Evolutionary conservation across 2,329 filamentous ascomycete genomes (phyloP).

Genomic region (Fusarium sp.): DNA sequence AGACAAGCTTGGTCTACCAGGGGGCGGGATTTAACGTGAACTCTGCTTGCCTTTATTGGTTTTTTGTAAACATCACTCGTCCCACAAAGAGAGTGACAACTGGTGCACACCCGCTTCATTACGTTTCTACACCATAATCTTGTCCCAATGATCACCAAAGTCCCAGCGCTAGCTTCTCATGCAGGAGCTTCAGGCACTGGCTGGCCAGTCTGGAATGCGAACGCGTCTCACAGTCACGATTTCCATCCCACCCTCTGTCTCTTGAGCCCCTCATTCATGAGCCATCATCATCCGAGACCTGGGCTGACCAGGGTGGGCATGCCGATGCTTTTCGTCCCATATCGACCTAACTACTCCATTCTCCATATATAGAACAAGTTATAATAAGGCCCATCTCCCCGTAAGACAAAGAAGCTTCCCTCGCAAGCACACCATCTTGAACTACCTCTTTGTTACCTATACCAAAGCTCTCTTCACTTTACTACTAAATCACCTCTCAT

Average conservation of each 20-base stretch:
- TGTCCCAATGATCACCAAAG: slow-evolving; percentile 40
- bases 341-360: slow-evolving; percentile 8
- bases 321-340: slow-evolving; percentile 26
- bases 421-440: slow-evolving; percentile 26
- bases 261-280: slow-evolving; percentile 33
- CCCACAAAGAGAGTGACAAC: slow-evolving; percentile 38
- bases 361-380: slow-evolving; percentile 34
- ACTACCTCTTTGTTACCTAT: slow-evolving; percentile 28
- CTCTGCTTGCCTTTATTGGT: slow-evolving; percentile 32
- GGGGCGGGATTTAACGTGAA: slow-evolving; percentile 29
- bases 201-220: slow-evolving; percentile 46
- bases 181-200: slow-evolving; percentile 38
- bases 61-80: slow-evolving; percentile 26
- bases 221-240: slow-evolving; percentile 40
- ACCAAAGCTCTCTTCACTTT: slow-evolving; percentile 3
- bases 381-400: slow-evolving; percentile 40
- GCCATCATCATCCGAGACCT: slow-evolving; percentile 29
- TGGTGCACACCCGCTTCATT: slow-evolving; percentile 41
- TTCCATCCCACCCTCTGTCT: slow-evolving; percentile 45
- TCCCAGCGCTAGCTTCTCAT: slow-evolving; percentile 35
- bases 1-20: slow-evolving; percentile 7
- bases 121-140: slow-evolving; percentile 38
- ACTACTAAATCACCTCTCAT: slow-evolving; percentile 6
- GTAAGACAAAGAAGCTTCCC: slow-evolving; percentile 30
- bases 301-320: slow-evolving; percentile 32